Percentiles rank a stretch among this genome's conserved stretches.
Evolutionary conservation across 345 rosid species (phyloP).

Genomic region (Luvunga scandens): DNA sequence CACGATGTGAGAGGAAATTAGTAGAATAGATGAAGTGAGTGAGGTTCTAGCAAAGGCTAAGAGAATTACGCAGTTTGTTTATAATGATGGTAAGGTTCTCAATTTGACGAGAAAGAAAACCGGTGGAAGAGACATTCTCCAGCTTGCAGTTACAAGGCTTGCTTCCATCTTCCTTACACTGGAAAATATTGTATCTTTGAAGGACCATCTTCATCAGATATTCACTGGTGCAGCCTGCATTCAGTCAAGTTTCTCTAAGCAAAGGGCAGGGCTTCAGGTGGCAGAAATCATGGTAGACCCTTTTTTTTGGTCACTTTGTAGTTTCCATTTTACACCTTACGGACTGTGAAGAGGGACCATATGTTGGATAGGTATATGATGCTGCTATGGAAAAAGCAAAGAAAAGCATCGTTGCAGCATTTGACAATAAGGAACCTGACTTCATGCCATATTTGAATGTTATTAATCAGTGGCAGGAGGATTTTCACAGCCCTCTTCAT

Average conservation of each 20-base stretch:
- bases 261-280: conserved; percentile 28
- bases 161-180: conserved; percentile 29
- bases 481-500: conserved; percentile 32
- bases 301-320: conserved; percentile 26
- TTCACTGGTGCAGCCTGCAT: conserved; percentile 21
- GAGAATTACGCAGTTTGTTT: conserved; percentile 24
- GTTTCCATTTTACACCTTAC: conserved; percentile 29
- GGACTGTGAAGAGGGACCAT: conserved; percentile 28
- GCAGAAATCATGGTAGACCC: conserved; percentile 27
- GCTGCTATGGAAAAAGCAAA: conserved; percentile 34
- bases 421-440: conserved; percentile 17
- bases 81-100: conserved; percentile 29
- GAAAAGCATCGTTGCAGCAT: conserved; percentile 23
- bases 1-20: conserved; percentile 21
- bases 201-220: conserved; percentile 28
- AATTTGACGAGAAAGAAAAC: conserved; percentile 31
- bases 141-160: conserved; percentile 26
- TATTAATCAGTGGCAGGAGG: conserved; percentile 27
- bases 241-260: conserved; percentile 25
- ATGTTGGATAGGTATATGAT: conserved; percentile 22
- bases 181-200: conserved; percentile 21
- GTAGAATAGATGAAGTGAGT: conserved; percentile 23
- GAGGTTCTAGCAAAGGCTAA: conserved; percentile 29
- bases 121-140: conserved; percentile 27
- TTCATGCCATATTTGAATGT: conserved; percentile 23